These are phyloP conservation scores for Metarhizium album DNA, from an alignment of 2,329 filamentous ascomycete genomes.

Conservation along the genomic window DNA sequence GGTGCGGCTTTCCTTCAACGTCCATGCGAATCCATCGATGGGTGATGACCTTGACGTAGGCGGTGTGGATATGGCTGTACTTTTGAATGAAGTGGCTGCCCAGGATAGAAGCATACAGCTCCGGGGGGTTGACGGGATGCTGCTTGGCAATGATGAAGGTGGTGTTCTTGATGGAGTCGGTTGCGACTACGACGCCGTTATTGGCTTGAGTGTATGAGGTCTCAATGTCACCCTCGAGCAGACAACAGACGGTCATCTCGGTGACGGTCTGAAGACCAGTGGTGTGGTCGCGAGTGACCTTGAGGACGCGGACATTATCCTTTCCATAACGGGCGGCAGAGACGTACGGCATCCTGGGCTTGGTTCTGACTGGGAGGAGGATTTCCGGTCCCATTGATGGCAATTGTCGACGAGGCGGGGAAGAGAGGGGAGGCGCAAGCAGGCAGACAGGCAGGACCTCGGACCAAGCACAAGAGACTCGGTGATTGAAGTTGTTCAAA, in stretches of 20 bases:
- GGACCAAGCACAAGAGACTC: background rate
- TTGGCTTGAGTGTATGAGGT: slow-evolving; percentile 83
- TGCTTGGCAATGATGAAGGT: slow-evolving; percentile 92
- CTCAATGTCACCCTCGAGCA: slow-evolving; percentile 89
- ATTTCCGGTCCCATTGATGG: background rate
- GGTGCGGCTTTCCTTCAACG: slow-evolving; percentile 80
- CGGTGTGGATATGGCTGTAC: slow-evolving; percentile 79
- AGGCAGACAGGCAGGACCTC: background rate
- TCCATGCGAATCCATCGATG: slow-evolving; percentile 89
- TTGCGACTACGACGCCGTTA: slow-evolving; percentile 91
- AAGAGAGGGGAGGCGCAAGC: background rate
- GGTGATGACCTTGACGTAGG: slow-evolving; percentile 70
- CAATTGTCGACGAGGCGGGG: background rate
- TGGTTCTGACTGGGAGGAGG: slow-evolving; percentile 3
- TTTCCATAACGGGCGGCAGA: slow-evolving; percentile 71
- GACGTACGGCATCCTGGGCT: slow-evolving; percentile 39
- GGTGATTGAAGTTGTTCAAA: background rate
- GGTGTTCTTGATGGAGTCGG: slow-evolving; percentile 97
- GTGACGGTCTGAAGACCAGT: slow-evolving; percentile 75
- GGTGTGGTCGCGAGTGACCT: slow-evolving; percentile 71
- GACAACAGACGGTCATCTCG: slow-evolving; percentile 89
- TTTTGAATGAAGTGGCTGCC: slow-evolving; percentile 80
- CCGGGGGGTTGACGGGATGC: slow-evolving; percentile 82
- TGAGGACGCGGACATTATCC: slow-evolving; percentile 97
- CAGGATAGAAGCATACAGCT: slow-evolving; percentile 79